These are phyloP conservation scores for Dendrobium huoshanense DNA, from an alignment of 106 monocot genomes.

Conservation along the genomic window DNA sequence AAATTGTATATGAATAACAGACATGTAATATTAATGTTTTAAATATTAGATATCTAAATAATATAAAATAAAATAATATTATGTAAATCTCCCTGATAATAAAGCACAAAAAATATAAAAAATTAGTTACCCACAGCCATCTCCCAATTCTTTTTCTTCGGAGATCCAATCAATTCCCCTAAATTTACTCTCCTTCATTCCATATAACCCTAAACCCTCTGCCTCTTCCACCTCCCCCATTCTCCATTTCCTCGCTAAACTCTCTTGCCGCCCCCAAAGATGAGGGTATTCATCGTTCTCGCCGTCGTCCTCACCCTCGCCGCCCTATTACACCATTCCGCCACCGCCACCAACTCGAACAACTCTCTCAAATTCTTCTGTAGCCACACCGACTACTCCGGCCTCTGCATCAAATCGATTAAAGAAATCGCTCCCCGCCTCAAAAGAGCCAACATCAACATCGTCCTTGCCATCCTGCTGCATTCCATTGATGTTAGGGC, in stretches of 20 bases:
- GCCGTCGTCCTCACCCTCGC: neutral
- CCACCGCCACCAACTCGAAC: neutral
- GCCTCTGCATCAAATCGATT: neutral
- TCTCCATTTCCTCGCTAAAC: neutral
- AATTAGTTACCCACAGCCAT: no score
- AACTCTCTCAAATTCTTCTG: neutral
- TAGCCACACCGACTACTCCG: neutral
- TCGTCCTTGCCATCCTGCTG: constrained; percentile 1
- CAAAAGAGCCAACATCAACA: neutral
- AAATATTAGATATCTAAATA: no score
- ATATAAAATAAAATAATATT: no score
- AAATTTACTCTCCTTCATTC: neutral
- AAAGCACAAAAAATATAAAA: no score
- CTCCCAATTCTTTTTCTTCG: no score
- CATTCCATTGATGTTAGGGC: neutral
- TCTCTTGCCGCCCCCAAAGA: neutral
- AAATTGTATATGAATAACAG: no score
- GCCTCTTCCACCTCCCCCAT: neutral
- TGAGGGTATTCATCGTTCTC: neutral
- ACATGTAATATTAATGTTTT: no score
- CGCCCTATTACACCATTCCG: neutral
- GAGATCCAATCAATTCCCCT: neutral
- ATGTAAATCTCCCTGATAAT: no score
- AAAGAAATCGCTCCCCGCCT: neutral
- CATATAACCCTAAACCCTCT: neutral